Percentiles rank a stretch among this genome's conserved stretches.
These are phyloP conservation scores for Aspergillus eucalypticola DNA, from an alignment of 2,329 filamentous ascomycete genomes.

Conservation along the genomic window DNA sequence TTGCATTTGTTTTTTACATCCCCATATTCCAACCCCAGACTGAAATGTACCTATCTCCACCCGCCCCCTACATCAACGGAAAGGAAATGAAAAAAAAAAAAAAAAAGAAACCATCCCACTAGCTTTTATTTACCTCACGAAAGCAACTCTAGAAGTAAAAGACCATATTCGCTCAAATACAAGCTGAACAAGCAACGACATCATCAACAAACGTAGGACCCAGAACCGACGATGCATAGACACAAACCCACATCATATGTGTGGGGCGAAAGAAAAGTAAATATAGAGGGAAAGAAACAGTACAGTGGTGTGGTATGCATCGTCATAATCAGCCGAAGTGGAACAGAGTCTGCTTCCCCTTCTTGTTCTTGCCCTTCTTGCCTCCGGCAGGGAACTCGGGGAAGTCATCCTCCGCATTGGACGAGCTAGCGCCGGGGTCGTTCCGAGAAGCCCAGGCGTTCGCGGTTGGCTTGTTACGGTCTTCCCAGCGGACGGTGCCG, in stretches of 20 bases:
- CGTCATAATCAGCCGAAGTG: constrained; percentile 37
- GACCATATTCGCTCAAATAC: not conserved
- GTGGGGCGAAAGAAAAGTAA: too few species aligned
- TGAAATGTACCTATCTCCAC: not conserved
- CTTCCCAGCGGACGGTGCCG: constrained; percentile 49
- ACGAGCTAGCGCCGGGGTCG: constrained; percentile 19
- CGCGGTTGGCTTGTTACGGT: constrained; percentile 34
- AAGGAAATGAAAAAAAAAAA: not conserved
- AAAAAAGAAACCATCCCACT: not conserved
- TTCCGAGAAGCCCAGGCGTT: constrained; percentile 42
- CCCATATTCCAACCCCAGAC: too few species aligned
- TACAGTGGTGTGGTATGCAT: not conserved
- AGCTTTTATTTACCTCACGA: not conserved
- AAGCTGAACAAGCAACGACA: not conserved
- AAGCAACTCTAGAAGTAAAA: not conserved
- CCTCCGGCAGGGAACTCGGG: constrained; percentile 26
- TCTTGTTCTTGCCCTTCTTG: constrained; percentile 42
- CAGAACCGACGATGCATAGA: not conserved
- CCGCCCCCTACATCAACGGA: not conserved
- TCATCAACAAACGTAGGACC: not conserved
- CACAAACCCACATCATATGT: not conserved
- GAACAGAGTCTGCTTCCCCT: constrained; percentile 44
- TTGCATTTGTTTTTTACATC: not conserved
- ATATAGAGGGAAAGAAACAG: not conserved
- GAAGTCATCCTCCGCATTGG: constrained; percentile 24